Base-by-base conservation (phyloP, 169 alveolate genomes). In the Eimeria necatrix region DNA sequence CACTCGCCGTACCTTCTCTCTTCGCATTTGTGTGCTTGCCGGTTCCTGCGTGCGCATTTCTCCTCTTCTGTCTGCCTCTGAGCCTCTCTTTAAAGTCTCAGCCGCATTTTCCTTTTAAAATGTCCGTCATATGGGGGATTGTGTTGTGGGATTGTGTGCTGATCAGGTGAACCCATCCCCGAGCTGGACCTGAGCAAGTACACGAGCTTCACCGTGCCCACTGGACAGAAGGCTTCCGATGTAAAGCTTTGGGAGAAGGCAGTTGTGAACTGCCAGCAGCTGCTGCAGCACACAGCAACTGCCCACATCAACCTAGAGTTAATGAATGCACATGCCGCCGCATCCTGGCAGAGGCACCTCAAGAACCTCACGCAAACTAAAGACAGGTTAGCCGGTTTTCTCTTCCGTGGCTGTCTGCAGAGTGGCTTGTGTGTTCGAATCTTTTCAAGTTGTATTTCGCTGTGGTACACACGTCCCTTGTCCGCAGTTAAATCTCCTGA, bases 291-390 rank as follows among this genome's bases (percentile, higher is more conserved):
- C 46, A 60, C 87, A 76, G 87, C 87, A 76, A 49, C 64, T 7
- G 87, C 87, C 18, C 87, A 76, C 49, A 46, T 85, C 3, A 85
- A 85, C 81, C 80, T 85, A 26, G 92, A 85, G 81, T 80, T 85
- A 2, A 60, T 60, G 80, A 52, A 85, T n/a, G 73, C 71, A 3
- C 59, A 85, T 46, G 92, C 92, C 10, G 60, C 71, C n/a, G 78
- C 76, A 4, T 52, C 78, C 5, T 85, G 92, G 92, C 92, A 53
- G 60, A 64, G 73, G 48, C 80, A 85, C 48, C 80, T 59, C n/a
- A 18, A 26, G 52, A 48, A 85, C 26, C 60, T 85, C 24, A 6
- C 73, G 59, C 81, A 60, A 18, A 59, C 73, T 60, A 59, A 85
- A 9, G 53, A 52, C 76, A 56, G 91, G 91, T 83, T 48, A 14